Conservation (phyloP, 225 moss, liverwort and hornwort genomes). For the Bryum argenteum region DNA sequence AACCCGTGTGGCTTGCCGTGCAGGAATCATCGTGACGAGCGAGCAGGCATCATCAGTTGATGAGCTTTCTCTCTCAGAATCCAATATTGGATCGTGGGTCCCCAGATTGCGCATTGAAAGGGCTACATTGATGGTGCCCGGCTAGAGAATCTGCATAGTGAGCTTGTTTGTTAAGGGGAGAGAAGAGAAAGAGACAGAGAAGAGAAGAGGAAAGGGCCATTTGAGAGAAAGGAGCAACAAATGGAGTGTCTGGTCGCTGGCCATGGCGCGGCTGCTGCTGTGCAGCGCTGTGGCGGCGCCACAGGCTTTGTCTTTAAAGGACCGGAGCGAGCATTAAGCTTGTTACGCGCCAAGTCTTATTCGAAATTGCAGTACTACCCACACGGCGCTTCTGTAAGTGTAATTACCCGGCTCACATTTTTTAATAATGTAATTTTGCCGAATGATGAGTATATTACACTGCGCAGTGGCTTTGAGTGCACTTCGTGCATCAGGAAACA, state of each 20-base stretch:
- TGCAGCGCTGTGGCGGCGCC: conserved; percentile 23
- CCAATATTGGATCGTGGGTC: neutral
- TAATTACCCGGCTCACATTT: neutral
- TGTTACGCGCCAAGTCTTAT: conserved; percentile 9
- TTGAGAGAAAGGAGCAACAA: neutral
- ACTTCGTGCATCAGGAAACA: conserved; percentile 24
- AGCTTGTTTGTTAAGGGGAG: too few relatives aligned
- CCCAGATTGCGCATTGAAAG: neutral
- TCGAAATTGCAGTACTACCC: conserved; percentile 4
- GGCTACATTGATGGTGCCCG: neutral
- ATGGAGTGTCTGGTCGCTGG: conserved; percentile 44
- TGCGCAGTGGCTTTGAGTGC: conserved; percentile 35
- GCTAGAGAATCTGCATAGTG: too few relatives aligned
- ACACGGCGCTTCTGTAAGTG: conserved; percentile 34
- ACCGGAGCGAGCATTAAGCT: neutral
- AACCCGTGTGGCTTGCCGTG: too few relatives aligned
- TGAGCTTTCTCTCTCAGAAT: neutral
- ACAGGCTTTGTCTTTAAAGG: neutral
- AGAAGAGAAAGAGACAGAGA: too few relatives aligned
- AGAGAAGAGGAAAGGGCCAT: neutral
- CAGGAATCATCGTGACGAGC: too few relatives aligned
- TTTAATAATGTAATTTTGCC: neutral
- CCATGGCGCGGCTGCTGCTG: neutral
- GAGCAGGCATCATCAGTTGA: too few relatives aligned
- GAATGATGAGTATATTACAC: conserved; percentile 23